Evolutionary conservation across 768 basidiomycete genomes (phyloP).

Genomic region (Xerocomellus chrysenteron): DNA sequence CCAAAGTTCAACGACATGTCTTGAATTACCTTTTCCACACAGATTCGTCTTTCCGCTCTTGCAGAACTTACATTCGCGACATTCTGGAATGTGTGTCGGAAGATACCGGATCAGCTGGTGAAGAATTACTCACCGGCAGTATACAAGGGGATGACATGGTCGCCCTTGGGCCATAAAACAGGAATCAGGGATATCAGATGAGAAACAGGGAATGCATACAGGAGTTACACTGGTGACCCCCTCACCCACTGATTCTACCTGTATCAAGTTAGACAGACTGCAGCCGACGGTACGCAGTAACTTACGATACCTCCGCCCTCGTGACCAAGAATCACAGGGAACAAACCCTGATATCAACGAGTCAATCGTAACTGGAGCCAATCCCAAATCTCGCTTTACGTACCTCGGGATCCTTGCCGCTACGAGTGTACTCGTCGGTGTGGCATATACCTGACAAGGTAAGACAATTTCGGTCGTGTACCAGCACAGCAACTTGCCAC

Average conservation of each 20-base stretch:
- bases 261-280: constrained; percentile 4
- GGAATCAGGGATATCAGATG: background rate
- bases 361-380: background rate
- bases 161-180: constrained; percentile 49
- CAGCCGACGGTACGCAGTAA: constrained; percentile 3
- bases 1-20: background rate
- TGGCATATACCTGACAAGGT: constrained; percentile 78
- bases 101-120: background rate
- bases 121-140: constrained; percentile 69
- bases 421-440: constrained; percentile 96
- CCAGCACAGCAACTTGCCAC: background rate
- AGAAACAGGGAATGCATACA: constrained; percentile 31
- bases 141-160: constrained; percentile 97
- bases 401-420: constrained; percentile 94
- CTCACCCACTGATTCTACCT: constrained; percentile 98
- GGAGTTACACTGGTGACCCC: constrained; percentile 80
- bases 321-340: constrained; percentile 93
- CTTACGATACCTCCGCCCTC: constrained; percentile 90
- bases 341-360: constrained; percentile 57
- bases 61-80: constrained; percentile 98
- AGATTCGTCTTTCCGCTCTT: constrained; percentile 98
- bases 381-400: constrained; percentile 10
- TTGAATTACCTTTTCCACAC: constrained; percentile 76
- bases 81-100: constrained; percentile 51
- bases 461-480: constrained; percentile 2